phyloP scores from a whole-genome alignment of 805 yeast genomes.

The Dipodascus albidus region DNA sequence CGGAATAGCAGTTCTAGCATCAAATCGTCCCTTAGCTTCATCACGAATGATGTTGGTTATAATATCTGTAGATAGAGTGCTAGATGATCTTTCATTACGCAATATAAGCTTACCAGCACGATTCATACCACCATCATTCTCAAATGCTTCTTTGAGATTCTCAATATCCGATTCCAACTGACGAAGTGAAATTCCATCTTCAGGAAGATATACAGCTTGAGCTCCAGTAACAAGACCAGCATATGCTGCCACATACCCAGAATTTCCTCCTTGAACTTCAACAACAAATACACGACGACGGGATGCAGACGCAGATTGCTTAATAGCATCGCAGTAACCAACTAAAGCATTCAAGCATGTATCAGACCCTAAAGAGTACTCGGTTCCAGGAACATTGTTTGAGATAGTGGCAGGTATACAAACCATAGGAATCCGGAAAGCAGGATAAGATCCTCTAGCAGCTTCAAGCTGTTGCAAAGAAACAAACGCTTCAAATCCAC shows the following conservation, averaged over 20 bases:
- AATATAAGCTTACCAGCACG: constrained; percentile 79
- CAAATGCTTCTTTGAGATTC: constrained; percentile 54
- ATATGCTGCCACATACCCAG: constrained; percentile 85
- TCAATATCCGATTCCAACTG: constrained; percentile 69
- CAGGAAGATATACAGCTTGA: constrained; percentile 84
- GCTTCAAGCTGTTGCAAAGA: constrained; percentile 72
- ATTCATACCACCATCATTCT: constrained; percentile 63
- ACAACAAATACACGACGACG: constrained; percentile 91
- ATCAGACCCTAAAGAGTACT: constrained; percentile 89
- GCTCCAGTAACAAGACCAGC: constrained; percentile 86
- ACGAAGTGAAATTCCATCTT: constrained; percentile 56
- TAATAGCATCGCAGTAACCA: constrained; percentile 87
- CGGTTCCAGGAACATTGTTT: constrained; percentile 98
- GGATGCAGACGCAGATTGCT: constrained; percentile 89
- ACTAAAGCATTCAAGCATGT: constrained; percentile 89
- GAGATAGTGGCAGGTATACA: constrained; percentile 93
- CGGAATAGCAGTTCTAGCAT: constrained; percentile 89
- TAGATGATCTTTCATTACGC: constrained; percentile 74
- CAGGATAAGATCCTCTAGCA: constrained; percentile 72
- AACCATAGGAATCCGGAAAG: constrained; percentile 89
- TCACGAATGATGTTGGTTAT: constrained; percentile 76
- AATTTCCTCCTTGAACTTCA: constrained; percentile 96
- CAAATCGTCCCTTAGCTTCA: constrained; percentile 67
- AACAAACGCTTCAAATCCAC: constrained; percentile 95
- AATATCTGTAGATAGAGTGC: constrained; percentile 69